These are phyloP conservation scores for Cyberlindnera amylophila DNA, from an alignment of 805 yeast genomes.

Conservation along the genomic window DNA sequence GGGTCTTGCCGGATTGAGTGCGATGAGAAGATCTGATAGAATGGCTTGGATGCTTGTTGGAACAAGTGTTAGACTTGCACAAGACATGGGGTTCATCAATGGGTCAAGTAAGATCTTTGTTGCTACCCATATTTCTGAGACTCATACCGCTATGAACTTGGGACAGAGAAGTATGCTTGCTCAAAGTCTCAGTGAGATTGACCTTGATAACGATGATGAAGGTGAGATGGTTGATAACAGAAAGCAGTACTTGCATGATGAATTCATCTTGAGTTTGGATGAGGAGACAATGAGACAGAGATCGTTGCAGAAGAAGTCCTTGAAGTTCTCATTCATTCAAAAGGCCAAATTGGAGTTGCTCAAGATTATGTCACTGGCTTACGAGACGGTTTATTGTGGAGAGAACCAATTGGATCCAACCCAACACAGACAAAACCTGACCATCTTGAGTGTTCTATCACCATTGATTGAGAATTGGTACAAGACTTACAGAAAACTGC, in stretches of 20 bases:
- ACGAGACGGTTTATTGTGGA: conserved; percentile 74
- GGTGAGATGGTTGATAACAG: conserved; percentile 25
- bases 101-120: conserved; percentile 68
- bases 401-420: conserved; percentile 49
- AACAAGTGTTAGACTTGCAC: conserved; percentile 79
- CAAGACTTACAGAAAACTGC: conserved; percentile 50
- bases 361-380: conserved; percentile 76
- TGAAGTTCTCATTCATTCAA: conserved; percentile 59
- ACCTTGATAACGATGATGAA: conserved; percentile 42
- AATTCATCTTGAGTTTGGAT: conserved; percentile 27
- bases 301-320: conserved; percentile 23
- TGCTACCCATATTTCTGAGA: conserved; percentile 83
- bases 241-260: conserved; percentile 29
- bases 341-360: conserved; percentile 76
- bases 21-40: conserved; percentile 80
- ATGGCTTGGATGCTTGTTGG: conserved; percentile 96
- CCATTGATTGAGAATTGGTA: conserved; percentile 82
- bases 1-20: conserved; percentile 70
- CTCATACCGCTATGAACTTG: conserved; percentile 75
- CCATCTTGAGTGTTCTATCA: conserved; percentile 66
- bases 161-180: conserved; percentile 76
- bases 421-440: conserved; percentile 61
- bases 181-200: conserved; percentile 66
- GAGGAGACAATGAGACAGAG: conserved; percentile 29
- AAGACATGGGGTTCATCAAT: conserved; percentile 78